Conservation (phyloP, 2,329 filamentous ascomycete genomes). For the Truncatella angustata region DNA sequence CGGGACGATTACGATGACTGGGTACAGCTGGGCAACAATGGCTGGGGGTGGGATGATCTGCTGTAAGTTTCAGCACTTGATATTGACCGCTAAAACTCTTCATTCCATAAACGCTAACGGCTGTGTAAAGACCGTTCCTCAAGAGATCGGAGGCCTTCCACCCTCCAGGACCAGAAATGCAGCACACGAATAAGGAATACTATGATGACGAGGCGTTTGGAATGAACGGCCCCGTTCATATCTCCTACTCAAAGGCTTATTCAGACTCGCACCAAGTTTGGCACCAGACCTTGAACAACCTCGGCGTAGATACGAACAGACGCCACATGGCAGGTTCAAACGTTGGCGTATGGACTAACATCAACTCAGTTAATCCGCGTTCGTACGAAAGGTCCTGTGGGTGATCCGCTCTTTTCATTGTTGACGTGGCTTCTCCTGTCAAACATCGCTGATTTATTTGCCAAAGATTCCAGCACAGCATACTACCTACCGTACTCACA, state of each 20-base stretch:
- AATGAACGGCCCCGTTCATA: conserved; percentile 43
- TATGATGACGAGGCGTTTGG: conserved; percentile 42
- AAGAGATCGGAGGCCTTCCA: conserved; percentile 49
- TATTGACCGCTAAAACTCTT: no score
- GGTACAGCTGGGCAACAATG: conserved; percentile 54
- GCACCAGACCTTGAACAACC: conserved; percentile 37
- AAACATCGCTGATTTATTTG: no score
- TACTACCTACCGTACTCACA: conserved; percentile 36
- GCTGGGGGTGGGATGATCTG: conserved; percentile 55
- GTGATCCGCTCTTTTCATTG: no score
- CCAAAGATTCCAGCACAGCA: conserved; percentile 36
- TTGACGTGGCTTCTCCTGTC: no score
- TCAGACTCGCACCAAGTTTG: conserved; percentile 42
- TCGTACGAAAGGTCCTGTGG: no score
- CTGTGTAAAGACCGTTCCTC: conserved; percentile 42
- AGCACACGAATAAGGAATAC: conserved; percentile 32
- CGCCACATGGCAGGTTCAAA: conserved; percentile 38
- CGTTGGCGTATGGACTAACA: conserved; percentile 37
- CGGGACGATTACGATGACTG: conserved; percentile 54
- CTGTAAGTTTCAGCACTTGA: no score
- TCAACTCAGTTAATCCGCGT: conserved; percentile 34
- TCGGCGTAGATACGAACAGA: conserved; percentile 34
- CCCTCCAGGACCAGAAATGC: conserved; percentile 31
- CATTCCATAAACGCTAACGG: no score
- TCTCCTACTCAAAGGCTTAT: conserved; percentile 42